Conservation (phyloP, 202 grass and related monocot species). For the Zizania palustris region DNA sequence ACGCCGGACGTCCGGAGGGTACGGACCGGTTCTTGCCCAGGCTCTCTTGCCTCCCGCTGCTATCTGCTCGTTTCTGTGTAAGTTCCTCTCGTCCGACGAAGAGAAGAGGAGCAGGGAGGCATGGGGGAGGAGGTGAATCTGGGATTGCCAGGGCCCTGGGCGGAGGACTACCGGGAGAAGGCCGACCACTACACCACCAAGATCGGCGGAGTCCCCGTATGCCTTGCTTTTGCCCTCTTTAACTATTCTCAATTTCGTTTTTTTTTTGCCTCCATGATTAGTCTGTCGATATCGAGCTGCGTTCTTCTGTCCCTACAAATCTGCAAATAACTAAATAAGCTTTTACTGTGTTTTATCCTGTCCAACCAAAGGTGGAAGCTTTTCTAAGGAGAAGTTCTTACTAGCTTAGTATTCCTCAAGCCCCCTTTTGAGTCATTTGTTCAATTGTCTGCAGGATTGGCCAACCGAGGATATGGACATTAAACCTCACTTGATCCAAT, state of each 20-base stretch:
- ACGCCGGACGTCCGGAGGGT: slow-evolving; percentile 5
- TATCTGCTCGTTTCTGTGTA: neutral
- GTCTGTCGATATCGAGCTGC: too few relatives aligned
- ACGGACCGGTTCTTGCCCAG: neutral
- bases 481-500: slow-evolving; percentile 48
- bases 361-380: neutral
- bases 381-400: neutral
- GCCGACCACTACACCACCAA: slow-evolving; percentile 93
- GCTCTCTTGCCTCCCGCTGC: neutral
- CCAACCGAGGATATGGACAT: slow-evolving; percentile 50
- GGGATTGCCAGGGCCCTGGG: slow-evolving; percentile 82
- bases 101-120: neutral
- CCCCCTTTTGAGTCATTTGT: slow-evolving; percentile 13
- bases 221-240: neutral
- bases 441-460: slow-evolving; percentile 63
- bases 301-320: too few relatives aligned
- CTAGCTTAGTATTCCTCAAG: neutral
- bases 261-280: neutral
- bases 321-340: neutral
- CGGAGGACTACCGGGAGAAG: slow-evolving; percentile 71
- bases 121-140: slow-evolving; percentile 65
- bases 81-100: neutral
- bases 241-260: neutral
- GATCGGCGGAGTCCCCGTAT: slow-evolving; percentile 78
- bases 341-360: neutral